Conservation (phyloP, 202 grass and related monocot genomes). For the Brachypodium distachyon region DNA sequence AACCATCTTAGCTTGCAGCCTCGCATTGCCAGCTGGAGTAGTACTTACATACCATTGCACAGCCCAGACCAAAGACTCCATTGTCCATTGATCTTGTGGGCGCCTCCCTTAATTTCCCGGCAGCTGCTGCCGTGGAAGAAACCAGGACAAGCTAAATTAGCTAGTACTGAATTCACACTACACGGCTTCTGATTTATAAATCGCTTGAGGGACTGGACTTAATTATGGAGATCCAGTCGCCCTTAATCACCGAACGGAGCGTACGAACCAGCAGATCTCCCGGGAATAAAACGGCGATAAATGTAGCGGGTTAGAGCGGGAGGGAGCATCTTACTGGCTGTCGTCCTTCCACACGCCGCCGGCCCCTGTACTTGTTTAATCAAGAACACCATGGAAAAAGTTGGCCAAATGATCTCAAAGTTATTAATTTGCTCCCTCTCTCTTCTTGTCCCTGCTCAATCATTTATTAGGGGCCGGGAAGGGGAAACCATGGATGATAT, state of each 20-base stretch:
- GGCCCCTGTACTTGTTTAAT: constrained; percentile 45
- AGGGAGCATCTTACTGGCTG: constrained; percentile 19
- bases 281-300: constrained; percentile 40
- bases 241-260: constrained; percentile 18
- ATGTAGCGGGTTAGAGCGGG: constrained; percentile 21
- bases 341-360: constrained; percentile 13
- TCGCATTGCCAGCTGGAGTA: constrained; percentile 25
- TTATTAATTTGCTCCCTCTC: constrained; percentile 2
- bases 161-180: constrained; percentile 18
- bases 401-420: background rate
- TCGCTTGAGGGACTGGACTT: background rate
- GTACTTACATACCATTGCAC: background rate
- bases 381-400: constrained; percentile 19
- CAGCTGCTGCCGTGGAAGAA: constrained; percentile 14
- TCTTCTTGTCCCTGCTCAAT: constrained; percentile 29
- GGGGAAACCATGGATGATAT: background rate
- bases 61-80: background rate
- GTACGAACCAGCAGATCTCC: constrained; percentile 39
- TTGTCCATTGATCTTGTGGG: background rate
- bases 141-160: background rate
- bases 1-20: constrained; percentile 9
- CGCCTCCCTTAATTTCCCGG: background rate
- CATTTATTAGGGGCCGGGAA: constrained; percentile 20
- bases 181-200: constrained; percentile 39
- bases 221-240: too few species aligned